phyloP scores from a whole-genome alignment of 1,139 yeast species.

The Zygosaccharomyces pseudobailii region DNA sequence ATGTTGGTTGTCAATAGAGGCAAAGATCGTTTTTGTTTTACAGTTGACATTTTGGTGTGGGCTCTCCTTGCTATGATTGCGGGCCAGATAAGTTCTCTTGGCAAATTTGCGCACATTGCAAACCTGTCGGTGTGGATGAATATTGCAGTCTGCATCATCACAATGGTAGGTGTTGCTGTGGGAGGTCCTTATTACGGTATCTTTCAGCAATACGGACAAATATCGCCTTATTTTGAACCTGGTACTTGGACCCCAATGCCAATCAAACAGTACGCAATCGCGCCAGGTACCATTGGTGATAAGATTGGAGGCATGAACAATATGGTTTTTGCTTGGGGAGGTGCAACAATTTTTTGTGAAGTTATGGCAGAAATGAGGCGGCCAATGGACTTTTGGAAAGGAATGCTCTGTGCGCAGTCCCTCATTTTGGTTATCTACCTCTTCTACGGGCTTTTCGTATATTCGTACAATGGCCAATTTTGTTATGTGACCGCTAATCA shows the following conservation, averaged over 20 bases:
- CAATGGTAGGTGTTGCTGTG: conserved; percentile 40
- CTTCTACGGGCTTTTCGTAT: conserved; percentile 40
- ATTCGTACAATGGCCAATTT: conserved; percentile 43
- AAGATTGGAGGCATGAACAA: conserved; percentile 41
- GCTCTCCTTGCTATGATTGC: conserved; percentile 40
- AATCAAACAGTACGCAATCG: conserved; percentile 10
- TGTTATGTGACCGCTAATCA: conserved; percentile 41
- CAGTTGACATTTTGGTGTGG: conserved; percentile 41
- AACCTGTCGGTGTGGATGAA: conserved; percentile 45
- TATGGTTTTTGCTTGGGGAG: conserved; percentile 46
- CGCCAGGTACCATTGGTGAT: conserved; percentile 27
- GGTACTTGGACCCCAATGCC: conserved; percentile 20
- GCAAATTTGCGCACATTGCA: conserved; percentile 40
- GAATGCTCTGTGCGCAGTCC: conserved; percentile 41
- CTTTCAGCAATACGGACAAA: conserved; percentile 13
- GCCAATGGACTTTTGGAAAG: conserved; percentile 46
- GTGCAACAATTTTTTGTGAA: conserved; percentile 44
- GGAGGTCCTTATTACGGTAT: conserved; percentile 35
- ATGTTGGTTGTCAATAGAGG: conserved; percentile 26
- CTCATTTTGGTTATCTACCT: conserved; percentile 39
- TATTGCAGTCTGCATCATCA: conserved; percentile 38
- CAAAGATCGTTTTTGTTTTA: conserved; percentile 38
- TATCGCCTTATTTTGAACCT: conserved; percentile 32
- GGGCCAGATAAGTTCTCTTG: conserved; percentile 41
- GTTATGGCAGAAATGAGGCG: conserved; percentile 44